Base-by-base conservation (phyloP, 2,329 filamentous ascomycete species). In the Lasiodiplodia citricola region DNA sequence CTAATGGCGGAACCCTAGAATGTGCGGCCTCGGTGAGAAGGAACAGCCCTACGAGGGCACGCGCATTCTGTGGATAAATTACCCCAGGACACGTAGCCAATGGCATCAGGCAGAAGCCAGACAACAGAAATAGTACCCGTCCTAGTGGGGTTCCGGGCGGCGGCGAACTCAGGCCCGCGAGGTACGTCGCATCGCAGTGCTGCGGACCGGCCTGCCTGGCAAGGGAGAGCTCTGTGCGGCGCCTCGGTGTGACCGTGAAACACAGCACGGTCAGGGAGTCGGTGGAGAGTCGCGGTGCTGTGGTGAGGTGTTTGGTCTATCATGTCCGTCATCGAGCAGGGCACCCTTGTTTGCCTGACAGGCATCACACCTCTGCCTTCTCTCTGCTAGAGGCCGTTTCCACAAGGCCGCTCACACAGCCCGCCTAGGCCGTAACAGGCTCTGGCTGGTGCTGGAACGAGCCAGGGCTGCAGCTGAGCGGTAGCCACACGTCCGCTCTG, bases 391-490 rank as follows among this genome's bases (percentile, higher is more conserved):
- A 50, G 41, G 58, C 58, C 41, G 38, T 28, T 28, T 25, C 25
- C 31, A 18, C 14, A n/a, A n/a, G 35, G 21, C 16, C 35, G n/a
- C 11, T 23, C n/a, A 25, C 57, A 35, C 58, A 63, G 50, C 41
- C 58, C 18, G 25, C 60, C 44, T 28, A 14, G 28, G 11, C 41
- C 60, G 60, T 16, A 47, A 37, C 47, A 25, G 58, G 10, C 47
- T 64, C 60, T 14, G 60, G 52, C 37, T 52, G 38, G 28, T 23
- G 60, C 60, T 64, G 60, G 60, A 64, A 64, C n/a, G 47, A 41
- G 60, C 44, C 31, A 31, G 44, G 60, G 47, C 60, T 64, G 60
- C 47, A 64, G 60, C 44, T 52, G 60, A 52, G 47, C n/a, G 21
- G 23, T 21, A 38, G 57, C 57, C 57, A 60, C 21, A 47, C 57